Percentiles rank a stretch among this genome's conserved stretches.
These are phyloP conservation scores for Linum usitatissimum DNA, from an alignment of 345 rosid species.

Conservation along the genomic window DNA sequence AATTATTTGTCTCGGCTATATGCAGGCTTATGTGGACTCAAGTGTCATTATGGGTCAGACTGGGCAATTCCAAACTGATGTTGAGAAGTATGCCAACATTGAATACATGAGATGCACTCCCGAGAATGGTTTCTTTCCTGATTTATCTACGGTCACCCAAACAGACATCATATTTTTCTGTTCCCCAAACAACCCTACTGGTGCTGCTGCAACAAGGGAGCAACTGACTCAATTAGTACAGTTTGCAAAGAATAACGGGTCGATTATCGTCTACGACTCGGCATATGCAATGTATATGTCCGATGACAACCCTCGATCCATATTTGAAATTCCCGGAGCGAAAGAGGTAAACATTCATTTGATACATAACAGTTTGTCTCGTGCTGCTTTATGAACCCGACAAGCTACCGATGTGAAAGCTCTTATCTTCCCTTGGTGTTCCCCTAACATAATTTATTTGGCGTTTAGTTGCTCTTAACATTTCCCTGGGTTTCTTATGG, in stretches of 20 bases:
- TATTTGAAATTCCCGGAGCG: constrained; percentile 97
- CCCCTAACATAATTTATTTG: background rate
- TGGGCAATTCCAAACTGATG: constrained; percentile 52
- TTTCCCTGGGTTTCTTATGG: background rate
- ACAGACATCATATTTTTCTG: constrained; percentile 93
- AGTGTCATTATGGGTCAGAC: constrained; percentile 97
- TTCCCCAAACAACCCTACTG: constrained; percentile 96
- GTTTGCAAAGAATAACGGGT: constrained; percentile 85
- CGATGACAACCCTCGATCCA: constrained; percentile 73
- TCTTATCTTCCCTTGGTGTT: background rate
- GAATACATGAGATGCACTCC: constrained; percentile 93
- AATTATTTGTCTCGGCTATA: background rate
- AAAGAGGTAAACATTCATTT: constrained; percentile 44
- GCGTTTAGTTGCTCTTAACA: background rate
- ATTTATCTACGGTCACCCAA: constrained; percentile 53
- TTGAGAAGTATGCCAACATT: constrained; percentile 54
- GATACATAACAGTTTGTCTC: background rate
- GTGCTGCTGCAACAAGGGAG: constrained; percentile 83
- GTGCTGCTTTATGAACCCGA: background rate
- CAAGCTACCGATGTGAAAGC: background rate
- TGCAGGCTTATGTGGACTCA: constrained; percentile 94
- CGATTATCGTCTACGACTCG: constrained; percentile 85
- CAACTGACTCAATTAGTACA: constrained; percentile 60
- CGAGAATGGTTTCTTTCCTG: constrained; percentile 94
- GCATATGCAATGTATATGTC: constrained; percentile 89